Base-by-base conservation (phyloP, 345 rosid species). In the Excoecaria agallocha region DNA sequence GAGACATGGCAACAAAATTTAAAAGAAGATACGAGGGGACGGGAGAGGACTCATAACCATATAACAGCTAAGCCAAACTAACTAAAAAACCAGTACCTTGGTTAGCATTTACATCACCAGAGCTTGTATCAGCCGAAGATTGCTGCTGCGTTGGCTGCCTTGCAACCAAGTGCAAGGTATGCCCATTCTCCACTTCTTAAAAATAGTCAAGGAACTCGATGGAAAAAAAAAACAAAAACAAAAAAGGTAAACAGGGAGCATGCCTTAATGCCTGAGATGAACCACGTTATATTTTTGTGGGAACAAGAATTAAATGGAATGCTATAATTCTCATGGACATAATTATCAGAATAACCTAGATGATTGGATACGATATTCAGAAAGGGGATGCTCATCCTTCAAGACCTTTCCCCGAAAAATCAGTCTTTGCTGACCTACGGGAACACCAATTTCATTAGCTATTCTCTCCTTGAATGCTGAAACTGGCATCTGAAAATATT, bases 391-490 rank as follows among this genome's bases (percentile, higher is more conserved):
- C 50, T 93, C 93, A 85, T 93, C 97, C 83, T 91, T 95, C 78
- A 93, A 85, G 67, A 95, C 98, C 80, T 87, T 87, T 80, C 98
- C 98, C 62, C 96, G 82, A 73, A 93, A 95, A 85, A 95, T 95
- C 80, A 95, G 85, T 65, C 99, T 81, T 69, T 93, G 99, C 81
- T 91, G 98, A 75, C 87, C 88, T 39, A 87, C 96, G 6, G 99
- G 90, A 57, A 95, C 88, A n/a, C 93, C 94, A 55, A 85, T 74
- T 73, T 80, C 83, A 70, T 65, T 46, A 17, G 98, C 94, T 81
- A 95, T 86, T 82, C 85, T 90, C 85, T 95, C 98, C 88, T 95
- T 95, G 83, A 95, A 95, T 52, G 74, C 68, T 5, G 80, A 85
- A 84, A 95, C 97, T 9, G 78, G 78, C 76, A 87, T 85, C 99